Base-by-base conservation (phyloP, 78 protist genomes). In the Pelomyxa schiedti region DNA sequence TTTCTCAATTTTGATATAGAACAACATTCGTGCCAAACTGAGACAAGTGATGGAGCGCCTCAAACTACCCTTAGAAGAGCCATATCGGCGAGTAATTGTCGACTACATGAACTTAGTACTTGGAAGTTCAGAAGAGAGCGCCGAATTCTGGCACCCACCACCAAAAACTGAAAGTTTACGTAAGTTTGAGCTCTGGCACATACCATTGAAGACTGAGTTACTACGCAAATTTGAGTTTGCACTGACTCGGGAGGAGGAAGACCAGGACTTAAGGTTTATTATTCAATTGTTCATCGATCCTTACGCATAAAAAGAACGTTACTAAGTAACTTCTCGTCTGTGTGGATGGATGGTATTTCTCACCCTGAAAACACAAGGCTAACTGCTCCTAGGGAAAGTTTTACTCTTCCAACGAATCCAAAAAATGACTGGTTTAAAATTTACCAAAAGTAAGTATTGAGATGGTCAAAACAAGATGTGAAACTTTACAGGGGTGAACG, bases 41-140 rank as follows among this genome's bases (percentile, higher is more conserved):
- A 4, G 89, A 22, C 76, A 32, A 53, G 77, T 69, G 43, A 83
- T 83, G 88, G 64, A 77, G 26, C 78, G 69, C 39, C 84, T 81
- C 0, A 69, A 66, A 42, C 71, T 83, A 0, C 88, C 88, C 8
- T 38, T 83, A 26, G 88, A 83, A 8, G 88, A 81, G 6, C 88
- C 88, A 0, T 83, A 83, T 29, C 53, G 88, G 26, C 9, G 88
- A 16, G 29, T 83, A 22, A 74, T 83, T 16, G 82, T 82, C 6
- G 81, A 80, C 58, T 82, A 82, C 66, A 39, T 77, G 30, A 82
- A 82, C 35, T 39, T 80, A 39, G 24, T 82, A 6, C 66, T 82
- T 2, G 77, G 83, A 36, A 71, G 47, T 0, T 39, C 69, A 24
- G 81, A 69, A 28, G 72, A 52, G 58, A 52, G 78, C 3, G 87